Percentiles rank a stretch among this genome's conserved stretches.
Conservation (phyloP, 2,329 filamentous ascomycete genomes). For the Dothidotthia symphoricarpi region DNA sequence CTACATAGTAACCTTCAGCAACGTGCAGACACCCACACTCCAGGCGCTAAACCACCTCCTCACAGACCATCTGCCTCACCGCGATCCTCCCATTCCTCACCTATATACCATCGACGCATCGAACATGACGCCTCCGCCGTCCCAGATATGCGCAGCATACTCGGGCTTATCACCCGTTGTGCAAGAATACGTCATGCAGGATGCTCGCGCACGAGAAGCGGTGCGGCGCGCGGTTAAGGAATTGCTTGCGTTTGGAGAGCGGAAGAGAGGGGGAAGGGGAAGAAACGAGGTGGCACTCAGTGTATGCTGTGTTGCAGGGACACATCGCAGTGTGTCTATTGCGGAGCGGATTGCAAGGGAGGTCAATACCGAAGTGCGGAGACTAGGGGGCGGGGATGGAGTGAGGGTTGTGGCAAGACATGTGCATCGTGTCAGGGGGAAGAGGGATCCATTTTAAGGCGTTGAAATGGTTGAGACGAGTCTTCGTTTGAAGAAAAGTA, state of each 20-base stretch:
- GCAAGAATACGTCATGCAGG: conserved; percentile 24
- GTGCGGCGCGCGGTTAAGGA: conserved; percentile 12
- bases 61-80: conserved; percentile 11
- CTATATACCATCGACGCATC: conserved; percentile 28
- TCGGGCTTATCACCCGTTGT: conserved; percentile 23
- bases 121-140: conserved; percentile 12
- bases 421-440: conserved; percentile 27
- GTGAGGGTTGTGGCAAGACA: conserved; percentile 27
- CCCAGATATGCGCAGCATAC: conserved; percentile 15
- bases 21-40: conserved; percentile 4
- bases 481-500: too few species aligned
- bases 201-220: conserved; percentile 13
- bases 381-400: conserved; percentile 9
- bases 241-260: conserved; percentile 8
- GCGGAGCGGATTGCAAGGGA: conserved; percentile 28
- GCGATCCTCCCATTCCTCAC: conserved; percentile 13
- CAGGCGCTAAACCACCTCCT: conserved; percentile 8
- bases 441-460: conserved; percentile 20
- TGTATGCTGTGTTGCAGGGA: conserved; percentile 29
- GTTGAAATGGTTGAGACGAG: not conserved
- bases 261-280: not conserved
- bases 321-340: conserved; percentile 34
- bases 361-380: conserved; percentile 15
- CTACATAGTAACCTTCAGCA: conserved; percentile 26
- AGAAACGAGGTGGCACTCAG: conserved; percentile 15